Percentiles rank a stretch among this genome's conserved stretches.
Conservation (phyloP, 2,329 filamentous ascomycete species). For the Juglanconis juglandina region DNA sequence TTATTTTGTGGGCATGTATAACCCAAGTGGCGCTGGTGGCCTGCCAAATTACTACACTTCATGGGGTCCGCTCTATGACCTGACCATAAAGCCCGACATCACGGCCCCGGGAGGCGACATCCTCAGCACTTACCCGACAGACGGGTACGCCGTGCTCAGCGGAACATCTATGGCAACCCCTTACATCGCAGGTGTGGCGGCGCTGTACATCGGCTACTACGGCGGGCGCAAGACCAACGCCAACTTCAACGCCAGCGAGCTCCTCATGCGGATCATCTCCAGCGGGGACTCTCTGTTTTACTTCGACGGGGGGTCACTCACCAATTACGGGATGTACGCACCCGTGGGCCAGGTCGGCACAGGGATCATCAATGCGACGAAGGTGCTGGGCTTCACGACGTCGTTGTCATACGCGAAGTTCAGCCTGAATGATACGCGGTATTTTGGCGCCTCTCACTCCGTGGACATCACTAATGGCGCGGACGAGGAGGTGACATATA, state of each 20-base stretch:
- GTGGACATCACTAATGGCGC: conserved; percentile 13
- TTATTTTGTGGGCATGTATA: conserved; percentile 20
- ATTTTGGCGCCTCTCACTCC: conserved; percentile 30
- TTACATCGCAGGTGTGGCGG: conserved; percentile 38
- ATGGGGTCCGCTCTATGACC: conserved; percentile 39
- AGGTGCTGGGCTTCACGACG: conserved; percentile 39
- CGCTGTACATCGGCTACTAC: conserved; percentile 24
- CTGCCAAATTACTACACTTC: conserved; percentile 34
- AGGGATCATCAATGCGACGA: conserved; percentile 45
- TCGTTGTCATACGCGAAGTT: conserved; percentile 40
- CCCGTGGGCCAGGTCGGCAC: conserved; percentile 44
- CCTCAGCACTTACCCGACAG: conserved; percentile 36
- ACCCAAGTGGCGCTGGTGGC: conserved; percentile 25
- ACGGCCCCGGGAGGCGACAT: conserved; percentile 39
- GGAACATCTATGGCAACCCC: conserved; percentile 48
- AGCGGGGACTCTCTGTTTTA: conserved; percentile 4
- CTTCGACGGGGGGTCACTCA: conserved; percentile 2
- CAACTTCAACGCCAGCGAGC: conserved; percentile 3
- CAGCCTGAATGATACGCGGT: conserved; percentile 46
- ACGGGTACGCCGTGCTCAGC: conserved; percentile 36
- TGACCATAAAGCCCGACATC: conserved; percentile 37
- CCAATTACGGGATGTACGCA: conserved; percentile 22
- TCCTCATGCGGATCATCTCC: conserved; percentile 8
- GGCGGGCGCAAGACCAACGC: conserved; percentile 13
- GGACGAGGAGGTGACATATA: conserved; percentile 10